Evolutionary conservation across 2,329 filamentous ascomycete species (phyloP).

Genomic region (Parafenestella ontariensis): DNA sequence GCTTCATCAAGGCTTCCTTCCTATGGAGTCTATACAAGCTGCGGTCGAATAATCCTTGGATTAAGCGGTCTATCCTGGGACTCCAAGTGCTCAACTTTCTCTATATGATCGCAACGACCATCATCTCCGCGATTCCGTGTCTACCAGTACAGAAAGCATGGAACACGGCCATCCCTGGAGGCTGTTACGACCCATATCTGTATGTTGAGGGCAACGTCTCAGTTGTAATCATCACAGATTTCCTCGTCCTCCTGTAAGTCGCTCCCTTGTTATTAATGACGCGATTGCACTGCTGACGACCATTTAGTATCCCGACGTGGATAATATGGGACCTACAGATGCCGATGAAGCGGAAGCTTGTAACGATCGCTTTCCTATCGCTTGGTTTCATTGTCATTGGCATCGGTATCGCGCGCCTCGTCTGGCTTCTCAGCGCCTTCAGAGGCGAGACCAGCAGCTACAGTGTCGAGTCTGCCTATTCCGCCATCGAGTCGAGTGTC

Average conservation of each 20-base stretch:
- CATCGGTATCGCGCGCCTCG: conserved; percentile 23
- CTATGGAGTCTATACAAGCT: conserved; percentile 30
- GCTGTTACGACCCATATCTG: conserved; percentile 14
- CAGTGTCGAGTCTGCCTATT: conserved; percentile 23
- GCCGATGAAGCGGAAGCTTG: conserved; percentile 19
- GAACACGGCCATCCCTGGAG: conserved; percentile 21
- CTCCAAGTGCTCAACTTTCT: conserved; percentile 25
- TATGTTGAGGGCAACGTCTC: conserved; percentile 19
- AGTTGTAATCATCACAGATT: conserved; percentile 26
- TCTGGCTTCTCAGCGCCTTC: conserved; percentile 27
- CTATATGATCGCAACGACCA: conserved; percentile 17
- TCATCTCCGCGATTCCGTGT: conserved; percentile 21
- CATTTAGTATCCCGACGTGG: conserved; percentile 29
- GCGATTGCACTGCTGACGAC: not conserved
- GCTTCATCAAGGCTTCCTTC: conserved; percentile 29
- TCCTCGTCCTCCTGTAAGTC: conserved; percentile 17
- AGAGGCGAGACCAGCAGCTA: conserved; percentile 18
- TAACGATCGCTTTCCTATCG: conserved; percentile 27
- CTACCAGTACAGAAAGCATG: conserved; percentile 19
- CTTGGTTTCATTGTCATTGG: conserved; percentile 25
- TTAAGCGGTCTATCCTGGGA: conserved; percentile 19
- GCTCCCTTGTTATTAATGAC: not conserved
- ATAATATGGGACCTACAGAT: conserved; percentile 34
- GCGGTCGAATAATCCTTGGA: conserved; percentile 20
- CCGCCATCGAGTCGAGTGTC: conserved; percentile 20